Evolutionary conservation across 352 stramenopile species (phyloP).

Genomic region (Phytophthora nicotianae): DNA sequence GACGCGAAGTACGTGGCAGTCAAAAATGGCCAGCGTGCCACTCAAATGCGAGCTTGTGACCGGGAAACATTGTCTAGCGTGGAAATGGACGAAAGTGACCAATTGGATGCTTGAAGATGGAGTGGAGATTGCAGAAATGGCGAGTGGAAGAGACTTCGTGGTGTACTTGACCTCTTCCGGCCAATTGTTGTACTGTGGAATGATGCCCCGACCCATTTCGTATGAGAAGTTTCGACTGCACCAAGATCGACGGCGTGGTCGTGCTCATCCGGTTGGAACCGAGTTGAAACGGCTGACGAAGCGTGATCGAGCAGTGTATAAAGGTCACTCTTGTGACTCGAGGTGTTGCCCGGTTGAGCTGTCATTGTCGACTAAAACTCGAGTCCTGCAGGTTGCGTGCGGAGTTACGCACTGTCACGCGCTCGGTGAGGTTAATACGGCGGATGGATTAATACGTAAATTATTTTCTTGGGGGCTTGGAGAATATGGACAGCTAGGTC

Average conservation of each 20-base stretch:
- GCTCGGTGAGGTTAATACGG: conserved; percentile 15
- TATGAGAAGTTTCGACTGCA: conserved; percentile 29
- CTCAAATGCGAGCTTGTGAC: conserved; percentile 25
- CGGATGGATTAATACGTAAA: neutral
- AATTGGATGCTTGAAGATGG: conserved; percentile 15
- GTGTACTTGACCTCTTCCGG: conserved; percentile 25
- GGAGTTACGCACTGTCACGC: conserved; percentile 47
- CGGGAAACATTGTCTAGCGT: conserved; percentile 17
- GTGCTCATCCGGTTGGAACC: conserved; percentile 16
- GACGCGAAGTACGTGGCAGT: conserved; percentile 11
- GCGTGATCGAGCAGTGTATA: conserved; percentile 5
- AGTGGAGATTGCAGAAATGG: conserved; percentile 19
- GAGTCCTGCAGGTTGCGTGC: conserved; percentile 42
- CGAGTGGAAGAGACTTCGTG: conserved; percentile 21
- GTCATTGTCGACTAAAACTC: conserved; percentile 8
- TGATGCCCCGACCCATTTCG: conserved; percentile 11
- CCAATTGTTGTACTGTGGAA: conserved; percentile 24
- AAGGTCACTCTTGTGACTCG: conserved; percentile 24
- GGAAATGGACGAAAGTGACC: conserved; percentile 20
- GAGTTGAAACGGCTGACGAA: conserved; percentile 30
- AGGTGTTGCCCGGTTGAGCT: conserved; percentile 13
- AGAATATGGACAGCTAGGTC: conserved; percentile 53
- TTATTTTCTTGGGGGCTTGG: conserved; percentile 46
- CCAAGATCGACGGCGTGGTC: conserved; percentile 13
- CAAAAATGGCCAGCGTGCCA: conserved; percentile 14